Evolutionary conservation across 352 stramenopile species (phyloP).

Genomic region (Pythium rishiriense): DNA sequence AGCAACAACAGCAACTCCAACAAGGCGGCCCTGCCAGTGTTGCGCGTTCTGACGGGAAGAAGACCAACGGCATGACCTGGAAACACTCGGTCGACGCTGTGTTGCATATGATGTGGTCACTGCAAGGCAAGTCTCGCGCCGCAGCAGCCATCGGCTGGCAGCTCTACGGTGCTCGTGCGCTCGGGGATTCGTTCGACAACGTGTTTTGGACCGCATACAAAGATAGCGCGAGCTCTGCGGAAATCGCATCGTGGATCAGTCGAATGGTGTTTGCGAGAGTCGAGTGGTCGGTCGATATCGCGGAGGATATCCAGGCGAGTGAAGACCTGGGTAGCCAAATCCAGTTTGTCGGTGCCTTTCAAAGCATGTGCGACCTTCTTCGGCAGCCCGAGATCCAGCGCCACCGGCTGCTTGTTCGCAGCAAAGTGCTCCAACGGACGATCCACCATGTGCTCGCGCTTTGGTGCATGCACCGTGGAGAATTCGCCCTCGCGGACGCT

Average conservation of each 20-base stretch:
- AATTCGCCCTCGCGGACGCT: constrained; percentile 38
- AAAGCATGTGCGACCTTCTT: constrained; percentile 7
- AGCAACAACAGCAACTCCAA: constrained; percentile 24
- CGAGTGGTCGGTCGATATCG: constrained; percentile 11
- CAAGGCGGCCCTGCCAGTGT: constrained; percentile 11
- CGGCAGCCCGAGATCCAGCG: constrained; percentile 15
- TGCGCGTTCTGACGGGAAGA: constrained; percentile 9
- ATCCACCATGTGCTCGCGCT: constrained; percentile 53
- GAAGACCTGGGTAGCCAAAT: constrained; percentile 4
- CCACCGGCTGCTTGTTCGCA: constrained; percentile 16
- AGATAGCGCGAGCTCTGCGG: constrained; percentile 44
- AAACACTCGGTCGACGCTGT: constrained; percentile 55
- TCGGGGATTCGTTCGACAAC: constrained; percentile 48
- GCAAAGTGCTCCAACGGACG: constrained; percentile 40
- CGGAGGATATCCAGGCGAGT: constrained; percentile 1
- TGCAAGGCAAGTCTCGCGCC: constrained; percentile 62
- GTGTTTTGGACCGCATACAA: constrained; percentile 58
- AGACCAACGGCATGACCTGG: constrained; percentile 46
- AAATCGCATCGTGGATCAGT: constrained; percentile 55
- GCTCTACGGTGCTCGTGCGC: constrained; percentile 48
- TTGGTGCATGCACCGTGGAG: constrained; percentile 51
- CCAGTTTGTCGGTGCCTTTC: constrained; percentile 17
- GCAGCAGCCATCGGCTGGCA: constrained; percentile 48
- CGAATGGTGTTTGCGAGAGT: constrained; percentile 36
- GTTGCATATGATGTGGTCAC: constrained; percentile 60